Evolutionary conservation across 495 filamentous ascomycete species (phyloP).

Genomic region (Cladorrhinum samala): DNA sequence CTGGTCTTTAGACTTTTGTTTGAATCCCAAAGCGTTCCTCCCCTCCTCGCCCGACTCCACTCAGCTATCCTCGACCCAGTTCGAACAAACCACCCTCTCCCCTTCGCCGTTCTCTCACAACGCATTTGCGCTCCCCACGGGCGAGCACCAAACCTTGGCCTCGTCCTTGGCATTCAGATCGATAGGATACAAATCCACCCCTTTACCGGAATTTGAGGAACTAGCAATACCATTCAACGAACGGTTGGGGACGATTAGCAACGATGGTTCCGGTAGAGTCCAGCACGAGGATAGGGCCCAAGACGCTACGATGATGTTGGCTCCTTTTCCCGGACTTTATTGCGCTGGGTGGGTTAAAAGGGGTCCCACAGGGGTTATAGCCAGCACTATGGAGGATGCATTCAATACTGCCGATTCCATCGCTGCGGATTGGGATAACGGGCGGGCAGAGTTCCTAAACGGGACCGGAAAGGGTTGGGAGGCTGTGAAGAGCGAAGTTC

Average conservation of each 20-base stretch:
- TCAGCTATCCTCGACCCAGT: constrained; percentile 54
- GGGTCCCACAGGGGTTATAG: constrained; percentile 92
- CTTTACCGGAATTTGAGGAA: constrained; percentile 69
- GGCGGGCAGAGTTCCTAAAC: constrained; percentile 40
- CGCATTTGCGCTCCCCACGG: constrained; percentile 48
- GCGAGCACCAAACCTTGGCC: constrained; percentile 35
- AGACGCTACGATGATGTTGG: constrained; percentile 26
- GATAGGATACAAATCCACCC: constrained; percentile 82
- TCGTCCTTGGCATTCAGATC: constrained; percentile 76
- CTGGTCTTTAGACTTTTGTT: constrained; percentile 80
- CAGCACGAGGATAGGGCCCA: constrained; percentile 21
- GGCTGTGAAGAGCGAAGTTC: constrained; percentile 46
- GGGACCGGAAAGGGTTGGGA: constrained; percentile 64
- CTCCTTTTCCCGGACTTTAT: constrained; percentile 69
- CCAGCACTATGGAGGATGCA: constrained; percentile 91
- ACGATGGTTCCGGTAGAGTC: constrained; percentile 76
- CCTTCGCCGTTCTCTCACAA: constrained; percentile 40
- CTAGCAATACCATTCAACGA: constrained; percentile 74
- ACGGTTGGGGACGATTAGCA: constrained; percentile 68
- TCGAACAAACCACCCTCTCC: constrained; percentile 53
- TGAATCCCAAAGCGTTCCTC: constrained; percentile 66
- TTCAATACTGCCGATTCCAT: constrained; percentile 84
- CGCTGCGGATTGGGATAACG: constrained; percentile 58
- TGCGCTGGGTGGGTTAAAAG: constrained; percentile 96
- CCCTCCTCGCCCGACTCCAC: constrained; percentile 38